Evolutionary conservation across 78 protist species (phyloP).

Genomic region (Monosiga brevicollis): DNA sequence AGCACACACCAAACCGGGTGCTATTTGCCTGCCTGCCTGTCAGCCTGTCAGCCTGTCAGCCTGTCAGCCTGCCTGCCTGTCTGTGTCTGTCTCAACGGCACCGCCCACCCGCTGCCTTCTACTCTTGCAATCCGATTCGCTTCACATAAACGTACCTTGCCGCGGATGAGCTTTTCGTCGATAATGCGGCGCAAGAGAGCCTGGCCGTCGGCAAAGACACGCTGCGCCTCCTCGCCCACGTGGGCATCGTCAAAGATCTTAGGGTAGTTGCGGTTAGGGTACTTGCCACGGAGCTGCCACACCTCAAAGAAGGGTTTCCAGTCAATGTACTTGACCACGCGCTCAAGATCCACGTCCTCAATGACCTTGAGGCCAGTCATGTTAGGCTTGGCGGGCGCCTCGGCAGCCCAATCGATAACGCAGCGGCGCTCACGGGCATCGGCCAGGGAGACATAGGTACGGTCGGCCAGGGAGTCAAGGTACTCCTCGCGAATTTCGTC

Average conservation of each 20-base stretch:
- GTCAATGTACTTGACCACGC: constrained; percentile 76
- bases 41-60: not conserved
- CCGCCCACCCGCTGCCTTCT: too few relatives aligned
- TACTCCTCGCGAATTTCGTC: constrained; percentile 35
- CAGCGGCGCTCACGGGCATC: constrained; percentile 53
- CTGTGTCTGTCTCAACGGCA: too few relatives aligned
- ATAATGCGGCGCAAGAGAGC: constrained; percentile 49
- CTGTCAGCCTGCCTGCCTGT: too few relatives aligned
- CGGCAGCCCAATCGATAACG: constrained; percentile 39
- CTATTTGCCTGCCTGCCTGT: not conserved
- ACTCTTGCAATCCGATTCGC: too few relatives aligned
- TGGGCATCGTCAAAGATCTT: constrained; percentile 84
- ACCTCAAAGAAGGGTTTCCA: constrained; percentile 91
- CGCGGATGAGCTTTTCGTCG: constrained; percentile 34
- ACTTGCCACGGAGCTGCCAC: constrained; percentile 90
- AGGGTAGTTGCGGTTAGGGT: constrained; percentile 96
- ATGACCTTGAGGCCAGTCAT: constrained; percentile 2
- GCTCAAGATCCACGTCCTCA: constrained; percentile 51
- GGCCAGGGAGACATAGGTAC: constrained; percentile 62
- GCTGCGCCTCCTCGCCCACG: constrained; percentile 86
- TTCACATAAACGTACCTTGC: not conserved
- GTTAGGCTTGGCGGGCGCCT: constrained; percentile 28
- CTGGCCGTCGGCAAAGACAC: constrained; percentile 84
- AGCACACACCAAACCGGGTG: too few relatives aligned
- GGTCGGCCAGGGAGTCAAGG: constrained; percentile 71